These are phyloP conservation scores for Penicillium sp. DNA, from an alignment of 2,329 filamentous ascomycete genomes.

Conservation along the genomic window DNA sequence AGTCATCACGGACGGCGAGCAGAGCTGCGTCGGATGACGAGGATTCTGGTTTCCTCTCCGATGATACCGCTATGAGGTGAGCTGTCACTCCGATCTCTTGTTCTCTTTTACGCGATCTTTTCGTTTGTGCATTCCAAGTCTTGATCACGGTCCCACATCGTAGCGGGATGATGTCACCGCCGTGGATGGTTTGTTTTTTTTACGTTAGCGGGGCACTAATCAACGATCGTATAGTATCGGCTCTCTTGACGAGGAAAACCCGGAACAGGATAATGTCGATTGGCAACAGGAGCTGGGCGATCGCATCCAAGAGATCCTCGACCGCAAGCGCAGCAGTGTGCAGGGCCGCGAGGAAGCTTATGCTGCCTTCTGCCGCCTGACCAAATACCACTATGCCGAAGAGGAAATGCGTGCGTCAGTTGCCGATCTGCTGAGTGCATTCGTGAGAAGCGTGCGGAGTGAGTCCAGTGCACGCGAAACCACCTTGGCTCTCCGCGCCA, in stretches of 20 bases:
- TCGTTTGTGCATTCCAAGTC: constrained; percentile 15
- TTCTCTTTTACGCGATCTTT: constrained; percentile 15
- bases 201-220: constrained; percentile 9
- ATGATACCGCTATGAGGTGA: constrained; percentile 59
- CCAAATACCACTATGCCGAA: constrained; percentile 67
- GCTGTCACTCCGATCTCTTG: constrained; percentile 9
- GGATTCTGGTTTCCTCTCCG: constrained; percentile 54
- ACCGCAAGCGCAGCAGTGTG: constrained; percentile 74
- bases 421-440: constrained; percentile 61
- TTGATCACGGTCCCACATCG: constrained; percentile 18
- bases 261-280: constrained; percentile 55
- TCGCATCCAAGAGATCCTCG: constrained; percentile 68
- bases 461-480: constrained; percentile 69
- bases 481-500: constrained; percentile 66
- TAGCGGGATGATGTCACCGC: constrained; percentile 38
- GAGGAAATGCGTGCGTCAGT: constrained; percentile 60
- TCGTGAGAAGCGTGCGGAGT: constrained; percentile 68
- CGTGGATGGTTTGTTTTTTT: constrained; percentile 3
- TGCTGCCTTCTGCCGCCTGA: constrained; percentile 59
- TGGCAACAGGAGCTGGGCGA: constrained; percentile 64
- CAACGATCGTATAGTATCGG: constrained; percentile 48
- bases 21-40: constrained; percentile 60
- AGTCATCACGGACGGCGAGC: constrained; percentile 55
- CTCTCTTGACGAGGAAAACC: constrained; percentile 63
- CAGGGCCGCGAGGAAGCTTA: constrained; percentile 67